These are phyloP conservation scores for Calonectria hawksworthii DNA, from an alignment of 2,329 filamentous ascomycete species.

Conservation along the genomic window DNA sequence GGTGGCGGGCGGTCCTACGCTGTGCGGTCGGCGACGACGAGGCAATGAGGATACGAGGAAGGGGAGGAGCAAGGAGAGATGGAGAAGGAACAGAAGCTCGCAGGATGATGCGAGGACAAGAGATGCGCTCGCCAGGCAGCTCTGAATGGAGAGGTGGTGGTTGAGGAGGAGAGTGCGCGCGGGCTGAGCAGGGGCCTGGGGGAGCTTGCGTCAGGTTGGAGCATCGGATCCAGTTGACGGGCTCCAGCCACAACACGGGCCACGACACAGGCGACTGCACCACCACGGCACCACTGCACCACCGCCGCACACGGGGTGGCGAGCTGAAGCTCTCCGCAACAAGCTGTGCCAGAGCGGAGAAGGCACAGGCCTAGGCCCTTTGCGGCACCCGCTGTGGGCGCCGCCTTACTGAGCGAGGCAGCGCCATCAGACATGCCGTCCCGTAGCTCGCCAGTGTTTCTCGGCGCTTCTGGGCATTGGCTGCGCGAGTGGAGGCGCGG, in stretches of 20 bases:
- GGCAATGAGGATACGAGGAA: neutral
- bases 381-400: neutral
- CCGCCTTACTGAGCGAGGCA: neutral
- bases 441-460: neutral
- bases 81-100: neutral
- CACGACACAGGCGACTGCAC: conserved; percentile 34
- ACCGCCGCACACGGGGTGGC: neutral
- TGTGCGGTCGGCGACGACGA: neutral
- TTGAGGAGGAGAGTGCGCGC: conserved; percentile 35
- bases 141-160: conserved; percentile 36
- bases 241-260: conserved; percentile 6
- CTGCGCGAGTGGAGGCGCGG: neutral
- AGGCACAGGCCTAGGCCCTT: neutral
- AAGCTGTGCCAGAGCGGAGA: neutral
- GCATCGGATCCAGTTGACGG: neutral
- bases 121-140: conserved; percentile 36
- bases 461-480: neutral
- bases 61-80: neutral
- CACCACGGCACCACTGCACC: neutral
- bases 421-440: conserved; percentile 3
- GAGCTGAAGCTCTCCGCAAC: neutral
- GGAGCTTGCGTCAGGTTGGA: conserved; percentile 46
- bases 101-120: conserved; percentile 25
- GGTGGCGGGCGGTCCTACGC: neutral
- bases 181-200: conserved; percentile 32